phyloP scores from a whole-genome alignment of 352 stramenopile genomes.

The Globisporangium okanoganense region DNA sequence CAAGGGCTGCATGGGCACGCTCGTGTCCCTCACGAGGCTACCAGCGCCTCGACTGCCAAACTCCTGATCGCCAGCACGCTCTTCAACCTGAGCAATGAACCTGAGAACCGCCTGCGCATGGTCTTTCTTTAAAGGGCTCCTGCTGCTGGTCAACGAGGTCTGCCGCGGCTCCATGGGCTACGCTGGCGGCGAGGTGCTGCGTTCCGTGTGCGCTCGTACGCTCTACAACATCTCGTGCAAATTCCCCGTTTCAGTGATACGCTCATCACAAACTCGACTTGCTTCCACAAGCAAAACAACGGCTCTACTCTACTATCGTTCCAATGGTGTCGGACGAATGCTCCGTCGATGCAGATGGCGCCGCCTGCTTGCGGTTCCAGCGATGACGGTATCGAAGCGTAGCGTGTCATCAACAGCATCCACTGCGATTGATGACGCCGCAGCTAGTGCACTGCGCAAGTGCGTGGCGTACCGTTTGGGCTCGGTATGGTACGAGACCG shows the following conservation, averaged over 20 bases:
- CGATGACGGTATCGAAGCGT: background rate
- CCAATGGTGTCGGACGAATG: no score
- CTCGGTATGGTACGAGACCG: conserved; percentile 75
- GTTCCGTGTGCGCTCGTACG: conserved; percentile 43
- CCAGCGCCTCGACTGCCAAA: conserved; percentile 31
- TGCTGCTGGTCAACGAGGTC: conserved; percentile 59
- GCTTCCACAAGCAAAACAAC: background rate
- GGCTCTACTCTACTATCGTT: background rate
- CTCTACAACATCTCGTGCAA: conserved; percentile 74
- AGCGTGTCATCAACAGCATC: background rate
- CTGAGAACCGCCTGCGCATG: conserved; percentile 58
- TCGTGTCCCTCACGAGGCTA: conserved; percentile 45
- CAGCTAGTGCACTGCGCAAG: conserved; percentile 24
- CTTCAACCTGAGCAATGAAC: conserved; percentile 73
- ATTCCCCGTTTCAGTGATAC: no score
- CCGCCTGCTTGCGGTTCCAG: background rate
- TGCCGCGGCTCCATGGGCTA: conserved; percentile 17
- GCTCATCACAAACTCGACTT: background rate
- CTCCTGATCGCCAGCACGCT: conserved; percentile 53
- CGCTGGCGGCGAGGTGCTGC: conserved; percentile 26
- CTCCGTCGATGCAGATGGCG: conserved; percentile 6
- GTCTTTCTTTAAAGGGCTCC: conserved; percentile 69
- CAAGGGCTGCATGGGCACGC: conserved; percentile 57
- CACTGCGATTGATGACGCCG: background rate
- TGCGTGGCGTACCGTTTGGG: conserved; percentile 71